Base-by-base conservation (phyloP, 306 rosid species). In the Canavalia ensiformis region DNA sequence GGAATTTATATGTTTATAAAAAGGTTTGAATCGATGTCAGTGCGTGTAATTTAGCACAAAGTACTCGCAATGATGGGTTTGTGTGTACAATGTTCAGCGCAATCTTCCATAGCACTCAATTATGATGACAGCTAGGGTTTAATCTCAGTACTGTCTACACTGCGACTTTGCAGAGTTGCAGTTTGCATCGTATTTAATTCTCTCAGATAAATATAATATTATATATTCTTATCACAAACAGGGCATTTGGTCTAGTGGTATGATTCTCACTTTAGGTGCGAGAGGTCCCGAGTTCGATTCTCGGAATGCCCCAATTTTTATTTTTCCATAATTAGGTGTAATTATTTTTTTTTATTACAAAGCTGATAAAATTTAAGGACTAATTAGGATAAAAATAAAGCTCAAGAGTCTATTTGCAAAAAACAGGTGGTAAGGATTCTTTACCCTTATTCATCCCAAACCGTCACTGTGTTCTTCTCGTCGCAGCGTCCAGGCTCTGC, bases 211-310 rank as follows among this genome's bases (percentile, higher is more conserved):
- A n/a, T n/a, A n/a, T n/a, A n/a, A n/a, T n/a, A n/a, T n/a, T n/a
- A n/a, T n/a, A n/a, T n/a, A n/a, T n/a, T n/a, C n/a, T n/a, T n/a
- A n/a, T n/a, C n/a, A n/a, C n/a, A n/a, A 11, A 2, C 5, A 0
- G 86, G 88, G 86, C 88, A 77, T 85, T 85, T 85, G 88, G 86
- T 85, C 88, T 85, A 82, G 84, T 82, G 86, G 86, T 82, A 82
- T 82, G 86, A 82, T 82, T 82, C 86, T 82, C 86, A 82, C 86
- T 82, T 82, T 82, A 86, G 88, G 88, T 85, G 88, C 83, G 88
- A 85, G 86, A 82, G 86, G 83, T 85, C 88, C 88, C 75, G 86
- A 85, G 88, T 85, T 85, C 81, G 88, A 85, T 85, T 85, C 88
- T 85, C 86, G 81, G 88, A 85, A 85, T 77, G 88, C 86, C 86